Conservation (phyloP, 225 moss, liverwort and hornwort genomes). For the Bryoerythrophyllum caledonicum region DNA sequence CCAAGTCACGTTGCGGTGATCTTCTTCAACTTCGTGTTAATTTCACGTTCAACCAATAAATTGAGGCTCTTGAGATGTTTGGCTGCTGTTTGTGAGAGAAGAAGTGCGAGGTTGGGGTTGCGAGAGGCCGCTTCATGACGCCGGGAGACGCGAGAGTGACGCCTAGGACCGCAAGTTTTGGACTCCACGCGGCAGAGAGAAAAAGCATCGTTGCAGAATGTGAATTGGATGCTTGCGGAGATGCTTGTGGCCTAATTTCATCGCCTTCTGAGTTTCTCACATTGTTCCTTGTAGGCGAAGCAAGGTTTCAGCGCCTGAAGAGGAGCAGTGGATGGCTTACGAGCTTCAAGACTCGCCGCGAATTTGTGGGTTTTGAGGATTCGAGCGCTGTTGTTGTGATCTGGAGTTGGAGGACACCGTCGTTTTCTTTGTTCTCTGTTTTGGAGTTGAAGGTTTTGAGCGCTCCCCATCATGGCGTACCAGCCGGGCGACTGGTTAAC, state of each 20-base stretch:
- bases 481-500: conserved; percentile 58
- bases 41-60: neutral
- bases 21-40: neutral
- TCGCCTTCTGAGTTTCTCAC: neutral
- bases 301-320: no score
- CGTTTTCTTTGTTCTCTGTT: no score
- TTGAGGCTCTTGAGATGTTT: no score
- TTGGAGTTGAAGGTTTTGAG: neutral
- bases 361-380: no score
- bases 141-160: neutral
- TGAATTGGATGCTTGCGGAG: neutral
- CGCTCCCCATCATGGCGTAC: conserved; percentile 34
- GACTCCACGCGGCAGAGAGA: neutral
- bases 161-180: neutral
- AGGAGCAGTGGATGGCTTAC: neutral
- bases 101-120: no score
- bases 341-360: no score
- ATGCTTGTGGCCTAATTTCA: conserved; percentile 3
- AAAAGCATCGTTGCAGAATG: neutral
- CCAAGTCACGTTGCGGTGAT: neutral
- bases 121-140: neutral
- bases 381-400: no score
- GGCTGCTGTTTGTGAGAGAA: no score
- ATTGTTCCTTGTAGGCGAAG: neutral
- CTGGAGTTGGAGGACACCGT: neutral